Evolutionary conservation across 768 basidiomycete species (phyloP), one percentile per base, ranked within the genome.

Genomic region (Tulasnella sp.): DNA sequence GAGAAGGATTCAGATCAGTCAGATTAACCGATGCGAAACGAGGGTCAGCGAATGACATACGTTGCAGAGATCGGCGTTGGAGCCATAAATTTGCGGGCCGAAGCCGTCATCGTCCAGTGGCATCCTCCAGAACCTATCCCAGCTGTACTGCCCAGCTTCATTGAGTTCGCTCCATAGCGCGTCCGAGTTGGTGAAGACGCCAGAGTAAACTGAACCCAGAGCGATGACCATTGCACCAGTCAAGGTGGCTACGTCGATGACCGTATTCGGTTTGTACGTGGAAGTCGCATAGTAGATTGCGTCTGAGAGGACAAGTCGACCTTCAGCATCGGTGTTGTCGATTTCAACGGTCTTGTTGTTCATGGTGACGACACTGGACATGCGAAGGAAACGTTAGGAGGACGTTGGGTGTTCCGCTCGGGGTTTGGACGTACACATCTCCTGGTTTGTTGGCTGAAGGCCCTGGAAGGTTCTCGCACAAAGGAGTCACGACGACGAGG

Each of bases 111-210:
- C 91, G 79, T 93, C 91, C 73, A 96, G 88, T 12, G 94, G 94
- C 90, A 96, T 89, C 36, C 94, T 89, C 94, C 94, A 96, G 86
- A 96, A 90, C 74, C 90, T 89, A 83, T 94, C 93, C 80, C 91
- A 88, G 80, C 93, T 92, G 17, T 83, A 82, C 83, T 90, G 88
- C 14, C 92, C 93, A 2, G 94, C 93, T 2, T 81, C 84, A 78
- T 88, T 85, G 14, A 96, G 87, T 74, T 87, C 85, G 45, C 87
- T 80, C 92, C 93, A 96, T 25, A 96, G 89, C 31, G 85, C 83
- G 78, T 93, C 91, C 2, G 92, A 92, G 17, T 76, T 76, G 38
- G 45, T 67, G 85, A 91, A 96, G 40, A 94, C 91, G 17, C 93
- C 94, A 0, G 91, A 87, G 83, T 85, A 95, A 22, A 88, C 83